Base-by-base conservation (phyloP, 768 basidiomycete species). In the Leucosporidium yakuticum region DNA sequence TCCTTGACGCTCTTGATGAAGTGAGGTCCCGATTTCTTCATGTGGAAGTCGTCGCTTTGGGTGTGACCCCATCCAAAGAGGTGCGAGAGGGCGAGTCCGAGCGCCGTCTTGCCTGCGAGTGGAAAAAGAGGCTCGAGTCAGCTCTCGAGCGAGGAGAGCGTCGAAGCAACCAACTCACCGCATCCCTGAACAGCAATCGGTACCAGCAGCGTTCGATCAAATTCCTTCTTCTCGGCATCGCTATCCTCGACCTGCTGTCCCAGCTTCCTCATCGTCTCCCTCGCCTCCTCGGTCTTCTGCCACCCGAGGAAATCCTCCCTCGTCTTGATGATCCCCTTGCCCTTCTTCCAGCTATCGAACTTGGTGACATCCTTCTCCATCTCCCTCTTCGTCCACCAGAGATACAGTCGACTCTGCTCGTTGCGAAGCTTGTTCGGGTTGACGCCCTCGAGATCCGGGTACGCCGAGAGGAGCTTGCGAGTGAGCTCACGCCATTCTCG, bases 401-500 rank as follows among this genome's bases (percentile, higher is more conserved):
- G 84, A 76, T 97, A 99, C 57, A 85, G 75, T 64, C 81, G 81
- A 19, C 91, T 91, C 81, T 97, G 93, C 14, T 84, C 80, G 64
- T 91, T 82, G 73, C 84, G 84, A 81, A 92, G 80, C 81, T 87
- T 90, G 53, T 64, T 64, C 17, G 59, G 57, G 11, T 54, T 53
- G 51, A 67, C 67, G 39, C 39, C 39, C 25, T 70, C 66, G 23
- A 61, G 25, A 21, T 67, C 49, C 7, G 72, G 63, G 51, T 61
- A 70, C 56, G 39, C 59, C 47, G 61, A 39, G 62, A 74, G 69
- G 47, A 65, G 63, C 59, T 68, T 70, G 31, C 67, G 57, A 9
- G 96, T 97, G 62, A 94, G 83, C 79, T 98, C 95, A 64, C 95
- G 84, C 92, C 93, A 98, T 77, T 94, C 90, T 64, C 96, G 88